These are phyloP conservation scores for Penicillium psychrofluorescens DNA, from an alignment of 495 filamentous ascomycete species.

Conservation along the genomic window DNA sequence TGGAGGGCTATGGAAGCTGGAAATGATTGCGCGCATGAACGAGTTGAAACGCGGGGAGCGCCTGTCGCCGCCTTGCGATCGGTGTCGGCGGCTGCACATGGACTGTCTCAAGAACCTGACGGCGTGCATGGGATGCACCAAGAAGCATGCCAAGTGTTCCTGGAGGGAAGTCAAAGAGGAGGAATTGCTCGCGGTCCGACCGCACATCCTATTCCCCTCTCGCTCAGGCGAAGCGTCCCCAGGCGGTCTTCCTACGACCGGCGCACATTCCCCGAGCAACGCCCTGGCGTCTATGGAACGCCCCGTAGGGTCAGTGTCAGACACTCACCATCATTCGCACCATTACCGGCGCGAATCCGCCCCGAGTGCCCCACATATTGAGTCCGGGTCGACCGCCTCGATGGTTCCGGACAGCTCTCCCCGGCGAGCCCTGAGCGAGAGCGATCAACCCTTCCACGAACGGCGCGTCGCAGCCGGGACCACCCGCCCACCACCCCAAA, in stretches of 20 bases:
- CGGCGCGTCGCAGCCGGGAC: slow-evolving; percentile 6
- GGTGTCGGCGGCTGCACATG: slow-evolving; percentile 71
- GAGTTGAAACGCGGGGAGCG: slow-evolving; percentile 62
- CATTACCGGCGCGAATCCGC: slow-evolving; percentile 28
- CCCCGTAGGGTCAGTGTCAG: slow-evolving; percentile 1
- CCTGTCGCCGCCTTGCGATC: slow-evolving; percentile 73
- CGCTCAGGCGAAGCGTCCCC: too few species aligned
- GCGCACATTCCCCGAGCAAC: slow-evolving; percentile 4
- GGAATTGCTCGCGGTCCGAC: slow-evolving; percentile 44
- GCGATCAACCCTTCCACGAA: slow-evolving; percentile 17
- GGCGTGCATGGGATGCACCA: slow-evolving; percentile 79
- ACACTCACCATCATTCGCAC: slow-evolving; percentile 3
- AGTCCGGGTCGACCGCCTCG: slow-evolving; percentile 5
- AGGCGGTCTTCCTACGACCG: too few species aligned
- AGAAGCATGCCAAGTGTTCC: slow-evolving; percentile 78
- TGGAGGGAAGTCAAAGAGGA: slow-evolving; percentile 72
- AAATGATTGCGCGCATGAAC: slow-evolving; percentile 72
- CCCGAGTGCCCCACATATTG: slow-evolving; percentile 13
- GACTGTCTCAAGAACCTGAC: slow-evolving; percentile 80
- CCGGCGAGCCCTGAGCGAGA: slow-evolving; percentile 37
- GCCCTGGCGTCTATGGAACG: slow-evolving; percentile 11
- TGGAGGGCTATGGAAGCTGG: slow-evolving; percentile 52
- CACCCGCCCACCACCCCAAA: slow-evolving; percentile 1
- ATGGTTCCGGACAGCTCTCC: slow-evolving; percentile 21
- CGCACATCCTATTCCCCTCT: neutral